Conservation (phyloP, 345 rosid genomes). For the Toxicodendron radicans region DNA sequence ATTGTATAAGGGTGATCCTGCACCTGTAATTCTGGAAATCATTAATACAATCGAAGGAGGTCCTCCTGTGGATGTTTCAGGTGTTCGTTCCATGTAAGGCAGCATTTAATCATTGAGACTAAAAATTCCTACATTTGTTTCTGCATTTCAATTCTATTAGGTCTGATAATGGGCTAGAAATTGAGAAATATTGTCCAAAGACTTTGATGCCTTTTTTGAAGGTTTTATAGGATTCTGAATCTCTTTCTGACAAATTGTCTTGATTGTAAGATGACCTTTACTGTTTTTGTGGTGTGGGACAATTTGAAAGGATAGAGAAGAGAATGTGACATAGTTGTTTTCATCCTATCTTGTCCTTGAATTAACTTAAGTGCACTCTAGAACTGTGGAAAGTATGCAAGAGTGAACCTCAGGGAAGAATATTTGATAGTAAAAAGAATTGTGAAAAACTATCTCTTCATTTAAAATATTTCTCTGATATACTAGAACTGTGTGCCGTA, state of each 20-base stretch:
- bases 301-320: not conserved
- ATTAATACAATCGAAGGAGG: conserved; percentile 94
- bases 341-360: not conserved
- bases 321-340: not conserved
- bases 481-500: not conserved
- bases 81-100: conserved; percentile 89
- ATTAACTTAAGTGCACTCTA: not conserved
- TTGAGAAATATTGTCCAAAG: conserved; percentile 5
- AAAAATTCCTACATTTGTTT: not conserved
- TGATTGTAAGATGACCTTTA: not conserved
- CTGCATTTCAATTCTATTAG: not conserved
- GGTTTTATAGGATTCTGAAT: conserved; percentile 5
- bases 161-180: conserved; percentile 10
- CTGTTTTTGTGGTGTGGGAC: not conserved
- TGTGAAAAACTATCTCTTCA: not conserved
- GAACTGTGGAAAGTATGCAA: not conserved
- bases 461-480: not conserved
- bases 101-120: conserved; percentile 3
- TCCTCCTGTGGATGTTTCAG: conserved; percentile 91
- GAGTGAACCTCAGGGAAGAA: not conserved
- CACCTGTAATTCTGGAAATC: conserved; percentile 74
- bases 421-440: not conserved
- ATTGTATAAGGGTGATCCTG: conserved; percentile 68
- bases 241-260: not conserved
- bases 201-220: not conserved